Evolutionary conservation across 225 moss, liverwort and hornwort species (phyloP), one percentile per base, ranked within the genome.

Genomic region (Pseudisothecium myosuroides): DNA sequence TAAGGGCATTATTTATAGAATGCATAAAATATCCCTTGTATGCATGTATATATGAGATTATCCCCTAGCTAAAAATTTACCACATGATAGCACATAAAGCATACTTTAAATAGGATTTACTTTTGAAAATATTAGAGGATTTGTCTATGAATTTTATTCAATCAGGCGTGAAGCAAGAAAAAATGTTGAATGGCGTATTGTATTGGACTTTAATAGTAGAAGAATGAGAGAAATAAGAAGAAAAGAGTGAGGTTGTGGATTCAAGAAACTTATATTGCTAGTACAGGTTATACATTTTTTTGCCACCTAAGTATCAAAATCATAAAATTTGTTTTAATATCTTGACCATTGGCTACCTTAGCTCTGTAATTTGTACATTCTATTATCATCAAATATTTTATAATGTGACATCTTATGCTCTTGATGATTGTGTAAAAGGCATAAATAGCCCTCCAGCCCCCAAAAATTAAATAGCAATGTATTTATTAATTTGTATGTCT

Each of bases 111-210:
- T 28, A 72, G 7, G 9, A 27, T 43, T 72, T 16, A 16, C 27
- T 4, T 43, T 27, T 43, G 39, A 72, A 26, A 67, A 67, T 67
- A 22, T 28, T 16, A 43, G 16, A 14, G 0, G 10, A 27, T 72
- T 43, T 72, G 5, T 17, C 3, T 10, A 73, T 28, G 6, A 45
- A 0, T 17, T 72, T 17, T 45, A 45, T 73, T 45, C 17, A 29
- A 45, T 45, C 0, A 4, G 0, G 1, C 0, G 0, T 43, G 16
- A 45, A 4, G 29, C 9, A 73, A 45, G 11, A 17, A 45, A 45
- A 73, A 6, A 17, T 45, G 8, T 45, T 73, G 17, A 45, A 17
- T 73, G 17, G 29, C 6, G 0, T 10, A 17, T 11, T 24, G 17
- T 73, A 1, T 43, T 28, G 28, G 1, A 72, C 10, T 2, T 17